Base-by-base conservation (phyloP, 371 early-diverging fungal species). In the Mucor lusitanicus region DNA sequence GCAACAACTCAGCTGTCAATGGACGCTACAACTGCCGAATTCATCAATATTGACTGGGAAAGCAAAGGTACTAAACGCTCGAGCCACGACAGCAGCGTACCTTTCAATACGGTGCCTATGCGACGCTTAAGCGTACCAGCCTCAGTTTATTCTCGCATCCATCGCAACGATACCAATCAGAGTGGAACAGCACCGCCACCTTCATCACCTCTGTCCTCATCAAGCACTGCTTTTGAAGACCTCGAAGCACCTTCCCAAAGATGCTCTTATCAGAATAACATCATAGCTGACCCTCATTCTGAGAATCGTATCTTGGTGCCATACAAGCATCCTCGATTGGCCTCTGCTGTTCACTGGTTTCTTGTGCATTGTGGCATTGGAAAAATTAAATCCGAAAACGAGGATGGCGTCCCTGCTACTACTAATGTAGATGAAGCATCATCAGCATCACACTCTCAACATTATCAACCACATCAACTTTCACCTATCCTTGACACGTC, bases 311-410 rank as follows among this genome's bases (percentile, higher is more conserved):
- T 59, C n/a, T 40, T 59, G 19, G 42, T 59, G 23, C 59, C 59
- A 21, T 59, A 59, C 37, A 59, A 59, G 15, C 7, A 59, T 59
- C 59, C 59, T 33, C 59, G 59, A 13, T n/a, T 59, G 23, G 59
- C 59, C 13, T 59, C 27, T 39, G 59, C 39, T 40, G 7, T 59
- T 23, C 59, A 59, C 39, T 59, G 59, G 59, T 35, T 15, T 15
- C 40, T 59, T 6, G 12, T 40, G 2, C 37, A 8, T 13, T 59
- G 59, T 37, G 42, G 59, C 37, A 19, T 59, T 59, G 9, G 21
- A 53, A 53, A 48, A 23, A 19, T 1, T 17, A 19, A 46, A 19
- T 21, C 21, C 0, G 19, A 17, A 2, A n/a, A 21, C 12, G 19
- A 3, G 1, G 8, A 21, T 46, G 6, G 19, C 21, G 8, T 21